phyloP scores from a whole-genome alignment of 352 stramenopile genomes.

The Thalassiosira sp. region DNA sequence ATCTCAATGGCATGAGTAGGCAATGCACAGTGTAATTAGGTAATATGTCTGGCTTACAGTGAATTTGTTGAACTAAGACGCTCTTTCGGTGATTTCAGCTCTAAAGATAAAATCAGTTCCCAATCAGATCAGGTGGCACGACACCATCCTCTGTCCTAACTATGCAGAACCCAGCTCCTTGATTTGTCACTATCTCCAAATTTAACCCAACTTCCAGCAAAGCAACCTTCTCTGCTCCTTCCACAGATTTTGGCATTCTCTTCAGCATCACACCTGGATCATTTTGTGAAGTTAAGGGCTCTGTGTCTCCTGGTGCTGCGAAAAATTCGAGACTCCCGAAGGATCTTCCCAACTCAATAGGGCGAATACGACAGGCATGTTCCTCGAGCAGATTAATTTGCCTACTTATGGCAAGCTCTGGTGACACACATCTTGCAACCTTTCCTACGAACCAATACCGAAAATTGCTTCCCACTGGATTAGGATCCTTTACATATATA shows the following conservation, averaged over 20 bases:
- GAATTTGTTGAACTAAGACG: too few relatives aligned
- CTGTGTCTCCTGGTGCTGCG: slow-evolving; percentile 42
- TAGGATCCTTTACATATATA: slow-evolving; percentile 47
- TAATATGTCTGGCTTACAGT: too few relatives aligned
- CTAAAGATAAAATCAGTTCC: too few relatives aligned
- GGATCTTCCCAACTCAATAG: slow-evolving; percentile 42
- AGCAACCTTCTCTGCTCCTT: slow-evolving; percentile 26
- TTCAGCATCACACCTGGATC: slow-evolving; percentile 25
- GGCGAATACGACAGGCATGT: slow-evolving; percentile 47
- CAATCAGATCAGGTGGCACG: slow-evolving; percentile 33
- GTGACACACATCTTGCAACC: slow-evolving; percentile 45
- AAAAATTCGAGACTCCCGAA: slow-evolving; percentile 53
- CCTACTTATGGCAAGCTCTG: slow-evolving; percentile 32
- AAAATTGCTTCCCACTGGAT: slow-evolving; percentile 10
- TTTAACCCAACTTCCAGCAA: slow-evolving; percentile 51
- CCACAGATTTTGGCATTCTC: slow-evolving; percentile 30
- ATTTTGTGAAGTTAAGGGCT: slow-evolving; percentile 32
- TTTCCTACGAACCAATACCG: slow-evolving; percentile 58
- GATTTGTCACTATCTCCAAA: slow-evolving; percentile 54
- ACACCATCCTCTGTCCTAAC: slow-evolving; percentile 35
- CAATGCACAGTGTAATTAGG: too few relatives aligned
- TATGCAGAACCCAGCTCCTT: slow-evolving; percentile 50
- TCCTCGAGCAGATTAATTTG: slow-evolving; percentile 58
- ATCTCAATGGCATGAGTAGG: slow-evolving; percentile 29
- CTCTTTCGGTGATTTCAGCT: too few relatives aligned